phyloP scores from a whole-genome alignment of 768 basidiomycete genomes.

The Mycena olivaceomarginata region DNA sequence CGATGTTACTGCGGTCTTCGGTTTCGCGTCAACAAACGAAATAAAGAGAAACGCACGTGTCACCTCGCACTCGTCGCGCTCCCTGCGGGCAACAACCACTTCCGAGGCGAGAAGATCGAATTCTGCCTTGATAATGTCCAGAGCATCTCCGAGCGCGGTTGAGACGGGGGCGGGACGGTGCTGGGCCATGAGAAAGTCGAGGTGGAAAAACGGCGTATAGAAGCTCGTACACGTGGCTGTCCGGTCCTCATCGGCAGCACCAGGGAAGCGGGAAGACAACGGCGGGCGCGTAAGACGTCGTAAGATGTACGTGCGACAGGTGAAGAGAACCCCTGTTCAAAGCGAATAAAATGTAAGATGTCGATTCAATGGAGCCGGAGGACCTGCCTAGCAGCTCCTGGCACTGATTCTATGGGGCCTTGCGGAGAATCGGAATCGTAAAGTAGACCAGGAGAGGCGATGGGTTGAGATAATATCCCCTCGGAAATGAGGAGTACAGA shows the following conservation, averaged over 20 bases:
- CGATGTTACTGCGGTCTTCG: slow-evolving; percentile 63
- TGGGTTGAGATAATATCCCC: too few species aligned
- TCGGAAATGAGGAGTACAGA: too few species aligned
- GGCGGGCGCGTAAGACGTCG: slow-evolving; percentile 28
- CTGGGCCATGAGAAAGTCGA: slow-evolving; percentile 42
- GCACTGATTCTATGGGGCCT: background rate
- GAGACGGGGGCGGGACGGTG: slow-evolving; percentile 34
- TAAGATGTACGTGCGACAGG: slow-evolving; percentile 34
- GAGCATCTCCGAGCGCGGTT: slow-evolving; percentile 69
- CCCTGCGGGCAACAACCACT: slow-evolving; percentile 70
- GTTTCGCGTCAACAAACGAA: slow-evolving; percentile 14
- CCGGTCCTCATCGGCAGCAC: slow-evolving; percentile 9
- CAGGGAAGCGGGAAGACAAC: slow-evolving; percentile 24
- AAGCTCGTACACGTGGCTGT: slow-evolving; percentile 38
- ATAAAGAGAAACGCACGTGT: slow-evolving; percentile 68
- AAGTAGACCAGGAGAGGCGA: too few species aligned
- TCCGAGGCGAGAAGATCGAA: slow-evolving; percentile 80
- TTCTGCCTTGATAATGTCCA: slow-evolving; percentile 82
- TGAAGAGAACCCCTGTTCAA: background rate
- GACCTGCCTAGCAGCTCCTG: background rate
- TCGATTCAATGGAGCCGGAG: background rate
- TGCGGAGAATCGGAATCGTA: too few species aligned
- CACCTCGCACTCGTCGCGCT: slow-evolving; percentile 84
- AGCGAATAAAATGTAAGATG: slow-evolving; percentile 5
- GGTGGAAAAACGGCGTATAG: slow-evolving; percentile 37